These are phyloP conservation scores for Powellomyces hirtus DNA, from an alignment of 192 early-diverging fungal species.

Conservation along the genomic window DNA sequence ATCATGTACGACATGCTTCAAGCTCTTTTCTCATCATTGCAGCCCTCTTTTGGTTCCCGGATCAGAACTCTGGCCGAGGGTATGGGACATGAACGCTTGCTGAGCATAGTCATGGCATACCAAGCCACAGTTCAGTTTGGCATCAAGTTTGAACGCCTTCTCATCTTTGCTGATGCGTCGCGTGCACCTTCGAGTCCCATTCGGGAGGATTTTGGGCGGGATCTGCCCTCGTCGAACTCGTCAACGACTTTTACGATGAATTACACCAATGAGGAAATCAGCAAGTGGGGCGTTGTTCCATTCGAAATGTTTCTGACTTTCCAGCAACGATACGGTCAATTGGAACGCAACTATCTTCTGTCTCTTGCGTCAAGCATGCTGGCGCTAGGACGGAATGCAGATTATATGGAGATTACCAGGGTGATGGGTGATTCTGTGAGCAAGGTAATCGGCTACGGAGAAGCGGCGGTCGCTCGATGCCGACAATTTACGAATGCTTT, in stretches of 20 bases:
- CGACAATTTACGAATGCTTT: conserved; percentile 63
- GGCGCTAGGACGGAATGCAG: conserved; percentile 11
- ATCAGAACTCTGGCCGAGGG: conserved; percentile 24
- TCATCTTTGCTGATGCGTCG: conserved; percentile 11
- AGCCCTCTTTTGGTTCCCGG: conserved; percentile 43
- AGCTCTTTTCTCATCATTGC: conserved; percentile 47
- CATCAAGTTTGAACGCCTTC: conserved; percentile 47
- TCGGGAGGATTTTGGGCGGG: not conserved
- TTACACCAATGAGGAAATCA: conserved; percentile 26
- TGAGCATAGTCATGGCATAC: conserved; percentile 46
- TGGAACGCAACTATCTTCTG: conserved; percentile 52
- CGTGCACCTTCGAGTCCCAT: not conserved
- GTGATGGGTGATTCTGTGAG: conserved; percentile 50
- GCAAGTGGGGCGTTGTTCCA: conserved; percentile 57
- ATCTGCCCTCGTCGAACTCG: not conserved
- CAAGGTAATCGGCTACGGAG: conserved; percentile 38
- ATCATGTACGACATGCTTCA: conserved; percentile 51
- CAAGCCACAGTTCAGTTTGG: conserved; percentile 56
- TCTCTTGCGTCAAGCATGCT: conserved; percentile 18
- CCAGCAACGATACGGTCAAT: conserved; percentile 59
- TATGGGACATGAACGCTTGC: conserved; percentile 34
- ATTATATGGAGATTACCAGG: conserved; percentile 41
- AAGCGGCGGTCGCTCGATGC: conserved; percentile 50
- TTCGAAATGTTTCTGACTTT: conserved; percentile 66
- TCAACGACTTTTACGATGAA: not conserved